Conservation (phyloP, 2,329 filamentous ascomycete genomes). For the Fusarium nurragi region DNA sequence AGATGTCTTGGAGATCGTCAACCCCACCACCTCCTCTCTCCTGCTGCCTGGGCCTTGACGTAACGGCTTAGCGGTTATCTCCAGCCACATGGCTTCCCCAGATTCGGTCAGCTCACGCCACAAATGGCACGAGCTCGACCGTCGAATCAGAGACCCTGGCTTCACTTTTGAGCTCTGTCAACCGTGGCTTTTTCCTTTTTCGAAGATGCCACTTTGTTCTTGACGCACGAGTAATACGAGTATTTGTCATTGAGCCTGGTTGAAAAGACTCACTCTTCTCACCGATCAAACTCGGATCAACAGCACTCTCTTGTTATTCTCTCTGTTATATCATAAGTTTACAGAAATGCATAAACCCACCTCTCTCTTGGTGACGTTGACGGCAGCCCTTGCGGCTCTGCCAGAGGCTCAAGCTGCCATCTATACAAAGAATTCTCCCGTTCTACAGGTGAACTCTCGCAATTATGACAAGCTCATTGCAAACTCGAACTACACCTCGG, state of each 20-base stretch:
- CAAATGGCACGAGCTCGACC: constrained; percentile 40
- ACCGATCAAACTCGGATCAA: background rate
- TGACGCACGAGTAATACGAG: constrained; percentile 19
- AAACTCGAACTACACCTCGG: constrained; percentile 90
- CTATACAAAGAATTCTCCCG: constrained; percentile 87
- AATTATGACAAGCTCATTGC: constrained; percentile 85
- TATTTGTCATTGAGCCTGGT: constrained; percentile 12
- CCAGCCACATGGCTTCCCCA: constrained; percentile 34
- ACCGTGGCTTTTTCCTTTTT: constrained; percentile 48
- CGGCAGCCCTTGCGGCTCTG: constrained; percentile 71
- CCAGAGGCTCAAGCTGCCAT: constrained; percentile 75
- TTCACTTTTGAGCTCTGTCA: constrained; percentile 35
- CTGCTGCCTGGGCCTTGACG: constrained; percentile 27
- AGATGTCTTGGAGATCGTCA: constrained; percentile 25
- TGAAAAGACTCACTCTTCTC: constrained; percentile 6
- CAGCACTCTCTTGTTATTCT: background rate
- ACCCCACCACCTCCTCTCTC: constrained; percentile 30
- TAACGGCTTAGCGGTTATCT: constrained; percentile 13
- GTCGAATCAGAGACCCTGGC: constrained; percentile 32
- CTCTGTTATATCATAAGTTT: background rate
- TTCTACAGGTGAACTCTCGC: constrained; percentile 82
- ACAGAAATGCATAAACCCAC: constrained; percentile 62
- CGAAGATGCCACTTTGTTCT: constrained; percentile 45
- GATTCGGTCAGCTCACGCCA: constrained; percentile 31
- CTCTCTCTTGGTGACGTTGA: constrained; percentile 56